Evolutionary conservation across 306 rosid genomes (phyloP).

Genomic region (Trichosanthes truncata): DNA sequence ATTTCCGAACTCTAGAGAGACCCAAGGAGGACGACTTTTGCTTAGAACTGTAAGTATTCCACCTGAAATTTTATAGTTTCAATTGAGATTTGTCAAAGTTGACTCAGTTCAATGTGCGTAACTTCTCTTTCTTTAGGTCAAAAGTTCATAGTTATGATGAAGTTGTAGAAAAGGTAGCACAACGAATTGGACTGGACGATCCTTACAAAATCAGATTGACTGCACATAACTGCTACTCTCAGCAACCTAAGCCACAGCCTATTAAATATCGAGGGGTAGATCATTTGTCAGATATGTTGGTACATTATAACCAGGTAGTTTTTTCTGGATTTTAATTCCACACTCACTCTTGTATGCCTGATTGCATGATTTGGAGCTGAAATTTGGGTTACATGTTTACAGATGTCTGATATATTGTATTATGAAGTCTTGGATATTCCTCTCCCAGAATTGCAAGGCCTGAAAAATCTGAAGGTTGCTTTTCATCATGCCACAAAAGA

Average conservation of each 20-base stretch:
- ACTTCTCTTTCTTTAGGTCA: constrained; percentile 34
- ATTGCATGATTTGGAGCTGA: constrained; percentile 4
- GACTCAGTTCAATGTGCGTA: not conserved
- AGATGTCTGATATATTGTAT: constrained; percentile 71
- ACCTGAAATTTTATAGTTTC: not conserved
- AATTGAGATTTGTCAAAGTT: not conserved
- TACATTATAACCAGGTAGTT: constrained; percentile 64
- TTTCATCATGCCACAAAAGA: constrained; percentile 70
- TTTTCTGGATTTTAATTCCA: constrained; percentile 1
- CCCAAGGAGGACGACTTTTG: constrained; percentile 87
- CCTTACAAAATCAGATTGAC: constrained; percentile 79
- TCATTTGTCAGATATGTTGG: constrained; percentile 68
- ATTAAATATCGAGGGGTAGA: constrained; percentile 69
- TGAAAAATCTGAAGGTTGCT: constrained; percentile 71
- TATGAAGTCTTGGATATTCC: constrained; percentile 80
- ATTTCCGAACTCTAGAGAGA: constrained; percentile 70
- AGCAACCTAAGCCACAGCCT: constrained; percentile 86
- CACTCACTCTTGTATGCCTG: not conserved
- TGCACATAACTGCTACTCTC: constrained; percentile 81
- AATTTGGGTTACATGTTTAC: constrained; percentile 10
- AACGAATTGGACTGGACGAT: constrained; percentile 52
- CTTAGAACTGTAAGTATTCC: constrained; percentile 64
- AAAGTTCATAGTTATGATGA: constrained; percentile 54
- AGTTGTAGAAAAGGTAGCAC: constrained; percentile 60
- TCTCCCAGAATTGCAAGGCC: constrained; percentile 72